Percentiles rank a stretch among this genome's conserved stretches.
These are phyloP conservation scores for Lipomyces spencermartinsiae DNA, from an alignment of 805 yeast genomes.

Conservation along the genomic window DNA sequence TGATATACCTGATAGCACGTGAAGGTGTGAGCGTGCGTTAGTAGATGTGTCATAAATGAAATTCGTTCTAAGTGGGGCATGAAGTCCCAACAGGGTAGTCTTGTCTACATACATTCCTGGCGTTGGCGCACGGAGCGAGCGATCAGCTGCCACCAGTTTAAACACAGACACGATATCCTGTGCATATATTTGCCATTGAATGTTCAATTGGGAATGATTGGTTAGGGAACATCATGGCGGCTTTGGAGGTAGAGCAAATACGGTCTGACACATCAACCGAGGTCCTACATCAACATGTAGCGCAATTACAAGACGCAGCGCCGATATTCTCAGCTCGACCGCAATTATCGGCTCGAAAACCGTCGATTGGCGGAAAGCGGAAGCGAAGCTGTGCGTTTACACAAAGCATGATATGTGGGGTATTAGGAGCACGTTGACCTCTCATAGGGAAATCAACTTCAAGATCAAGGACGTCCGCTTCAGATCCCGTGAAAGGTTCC, in stretches of 20 bases:
- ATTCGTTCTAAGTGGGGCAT: background rate
- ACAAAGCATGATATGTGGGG: background rate
- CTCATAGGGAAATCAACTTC: background rate
- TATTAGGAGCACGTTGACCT: background rate
- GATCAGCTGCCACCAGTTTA: background rate
- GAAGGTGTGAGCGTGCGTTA: background rate
- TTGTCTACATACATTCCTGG: background rate
- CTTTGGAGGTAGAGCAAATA: background rate
- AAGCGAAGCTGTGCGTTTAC: background rate
- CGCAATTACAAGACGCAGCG: background rate
- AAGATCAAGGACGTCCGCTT: background rate
- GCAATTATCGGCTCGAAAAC: background rate
- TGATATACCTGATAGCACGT: background rate
- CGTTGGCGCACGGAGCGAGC: no score
- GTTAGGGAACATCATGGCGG: background rate
- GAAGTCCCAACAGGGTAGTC: background rate
- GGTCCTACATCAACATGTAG: background rate
- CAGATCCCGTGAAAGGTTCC: background rate
- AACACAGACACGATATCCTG: background rate
- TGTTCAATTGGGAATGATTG: background rate
- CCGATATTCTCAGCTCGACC: background rate
- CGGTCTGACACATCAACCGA: background rate
- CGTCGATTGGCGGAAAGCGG: background rate
- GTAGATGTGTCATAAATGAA: background rate
- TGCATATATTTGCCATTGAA: constrained; percentile 5